Evolutionary conservation across 2,329 filamentous ascomycete genomes (phyloP), one percentile per base, ranked within the genome.

Genomic region (Dothideomycetes sp.): DNA sequence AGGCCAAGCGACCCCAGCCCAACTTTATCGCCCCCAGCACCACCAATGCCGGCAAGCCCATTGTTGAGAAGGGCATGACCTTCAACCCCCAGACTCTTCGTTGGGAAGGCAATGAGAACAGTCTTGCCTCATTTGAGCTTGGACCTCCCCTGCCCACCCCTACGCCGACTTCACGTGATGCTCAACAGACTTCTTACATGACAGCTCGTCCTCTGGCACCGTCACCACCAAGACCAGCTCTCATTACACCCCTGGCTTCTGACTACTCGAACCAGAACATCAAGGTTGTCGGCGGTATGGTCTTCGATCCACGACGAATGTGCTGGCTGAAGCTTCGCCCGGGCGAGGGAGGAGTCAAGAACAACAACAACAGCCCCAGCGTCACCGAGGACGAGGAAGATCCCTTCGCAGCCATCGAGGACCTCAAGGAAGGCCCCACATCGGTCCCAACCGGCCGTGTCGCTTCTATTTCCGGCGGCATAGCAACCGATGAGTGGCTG

Each of bases 31-130:
- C 43, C 11, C 45, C 45, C 22, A 41, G 37, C 31, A 39, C 43
- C 20, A 27, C 39, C 20, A 44, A 43, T 32, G 33, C 25, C 13
- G 37, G 36, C 42, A 47, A 47, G 27, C 39, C 42, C 33, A 45
- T 43, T 16, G 19, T 80, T 55, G 75, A 94, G 46, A 91, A 94
- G 61, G 91, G 89, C 49, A 98, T 98, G 91, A 81, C 78, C 41
- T 98, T 94, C 60, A 96, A 98, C 55, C 85, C 91, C 5, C 69
- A 74, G 19, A 83, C 84, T 7, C 91, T 80, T 55, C 75, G 79
- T 35, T 98, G 91, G 91, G 91, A 98, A 68, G 91, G 91, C 38
- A 98, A 98, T 53, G 91, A 98, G 59, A 89, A 86, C 52, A 82
- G 74, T 23, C 68, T 94, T 39, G 74, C 75, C 48, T 76, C 78